Percentiles rank a stretch among this genome's conserved stretches.
These are phyloP conservation scores for Decorospora gaudefroyi DNA, from an alignment of 2,329 filamentous ascomycete genomes.

Conservation along the genomic window DNA sequence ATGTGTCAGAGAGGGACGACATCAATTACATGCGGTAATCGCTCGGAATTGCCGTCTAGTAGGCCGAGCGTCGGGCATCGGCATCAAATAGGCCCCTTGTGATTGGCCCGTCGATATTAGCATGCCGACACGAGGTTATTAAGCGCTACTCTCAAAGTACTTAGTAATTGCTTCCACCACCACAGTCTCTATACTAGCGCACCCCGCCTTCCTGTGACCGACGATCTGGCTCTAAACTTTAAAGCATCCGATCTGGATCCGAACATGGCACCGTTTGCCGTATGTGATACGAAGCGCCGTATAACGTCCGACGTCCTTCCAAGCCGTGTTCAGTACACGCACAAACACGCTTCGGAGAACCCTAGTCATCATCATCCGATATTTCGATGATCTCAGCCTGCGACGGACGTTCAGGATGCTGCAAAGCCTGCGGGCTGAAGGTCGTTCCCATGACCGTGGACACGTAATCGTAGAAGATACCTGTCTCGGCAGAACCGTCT, in stretches of 20 bases:
- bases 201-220: slow-evolving; percentile 9
- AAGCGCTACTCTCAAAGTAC: slow-evolving; percentile 18
- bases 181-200: slow-evolving; percentile 6
- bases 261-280: slow-evolving; percentile 2
- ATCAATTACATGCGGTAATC: slow-evolving; percentile 15
- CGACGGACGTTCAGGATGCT: slow-evolving; percentile 26
- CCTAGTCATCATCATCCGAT: slow-evolving; percentile 33
- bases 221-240: not conserved
- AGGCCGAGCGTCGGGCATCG: slow-evolving; percentile 29
- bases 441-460: slow-evolving; percentile 29
- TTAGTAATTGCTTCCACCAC: slow-evolving; percentile 19
- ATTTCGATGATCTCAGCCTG: slow-evolving; percentile 38
- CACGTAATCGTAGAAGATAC: slow-evolving; percentile 36
- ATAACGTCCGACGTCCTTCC: no score
- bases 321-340: no score
- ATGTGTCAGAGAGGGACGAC: slow-evolving; percentile 18
- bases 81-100: slow-evolving; percentile 29
- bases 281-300: no score
- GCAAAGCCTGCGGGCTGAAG: slow-evolving; percentile 30
- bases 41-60: slow-evolving; percentile 30
- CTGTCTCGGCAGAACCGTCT: slow-evolving; percentile 17
- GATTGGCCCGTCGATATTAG: slow-evolving; percentile 29
- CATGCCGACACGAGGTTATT: slow-evolving; percentile 24
- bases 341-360: no score
- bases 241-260: not conserved